Conservation (phyloP, 306 rosid species). For the Senna siamea region DNA sequence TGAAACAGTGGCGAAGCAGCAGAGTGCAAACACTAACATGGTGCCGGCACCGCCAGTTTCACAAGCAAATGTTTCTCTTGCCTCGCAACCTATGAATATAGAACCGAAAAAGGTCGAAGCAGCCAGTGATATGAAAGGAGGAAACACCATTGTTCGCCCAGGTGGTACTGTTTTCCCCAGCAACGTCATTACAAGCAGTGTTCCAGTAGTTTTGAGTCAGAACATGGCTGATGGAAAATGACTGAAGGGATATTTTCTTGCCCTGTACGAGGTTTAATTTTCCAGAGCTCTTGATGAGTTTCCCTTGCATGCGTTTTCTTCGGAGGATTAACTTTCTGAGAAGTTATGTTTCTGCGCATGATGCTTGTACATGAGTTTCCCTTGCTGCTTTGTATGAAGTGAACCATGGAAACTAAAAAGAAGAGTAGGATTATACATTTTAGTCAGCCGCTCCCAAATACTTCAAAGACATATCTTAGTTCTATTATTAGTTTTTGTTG, state of each 20-base stretch:
- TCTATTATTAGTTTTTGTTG: not conserved
- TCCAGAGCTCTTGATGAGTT: slow-evolving; percentile 25
- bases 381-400: slow-evolving; percentile 1
- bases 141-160: slow-evolving; percentile 43
- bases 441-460: not conserved
- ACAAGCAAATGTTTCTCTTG: slow-evolving; percentile 43
- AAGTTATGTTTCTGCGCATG: slow-evolving; percentile 29
- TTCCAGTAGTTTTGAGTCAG: slow-evolving; percentile 40
- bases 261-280: slow-evolving; percentile 32
- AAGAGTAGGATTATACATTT: not conserved
- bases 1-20: slow-evolving; percentile 67
- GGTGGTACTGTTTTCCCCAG: slow-evolving; percentile 35
- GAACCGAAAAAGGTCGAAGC: slow-evolving; percentile 57
- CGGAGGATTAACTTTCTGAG: slow-evolving; percentile 20
- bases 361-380: slow-evolving; percentile 39
- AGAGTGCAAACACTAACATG: slow-evolving; percentile 38
- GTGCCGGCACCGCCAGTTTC: slow-evolving; percentile 43
- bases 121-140: slow-evolving; percentile 39
- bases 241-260: not conserved
- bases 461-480: not conserved
- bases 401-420: slow-evolving; percentile 8
- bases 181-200: slow-evolving; percentile 30
- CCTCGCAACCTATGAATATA: slow-evolving; percentile 43
- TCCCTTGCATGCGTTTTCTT: not conserved
- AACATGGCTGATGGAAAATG: slow-evolving; percentile 47